Base-by-base conservation (phyloP, 2,329 filamentous ascomycete species). In the Calonectria multiphialidica region DNA sequence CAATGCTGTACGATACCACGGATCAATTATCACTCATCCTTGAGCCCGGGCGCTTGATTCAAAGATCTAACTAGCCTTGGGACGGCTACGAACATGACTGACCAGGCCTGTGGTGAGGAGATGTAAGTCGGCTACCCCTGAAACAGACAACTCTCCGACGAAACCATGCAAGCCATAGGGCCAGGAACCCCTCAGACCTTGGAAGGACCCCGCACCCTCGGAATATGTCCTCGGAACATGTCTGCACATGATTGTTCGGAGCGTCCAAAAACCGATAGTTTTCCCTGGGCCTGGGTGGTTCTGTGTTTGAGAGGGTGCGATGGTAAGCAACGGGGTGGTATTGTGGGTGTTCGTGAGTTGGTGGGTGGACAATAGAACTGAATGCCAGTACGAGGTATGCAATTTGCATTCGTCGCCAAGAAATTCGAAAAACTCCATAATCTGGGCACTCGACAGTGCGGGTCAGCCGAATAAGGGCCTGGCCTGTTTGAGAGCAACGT, bases 101-200 rank as follows among this genome's bases (percentile, higher is more conserved):
- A 23, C 53, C 13, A 40, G 33, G 53, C 25, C 53, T 12, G 25
- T 30, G 8, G 33, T 16, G n/a, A 61, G 28, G 45, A 4, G 37
- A 53, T n/a, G 28, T 33, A 21, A 55, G 28, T 23, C 30, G 63
- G 28, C 53, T 45, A 21, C 25, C 35, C 68, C 62, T 66, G 62
- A 71, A 71, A 71, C 62, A 71, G 62, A 50, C 53, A 70, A 37
- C 68, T 71, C 68, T 63, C 63, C 63, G 63, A 63, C 21, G 30
- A 37, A 47, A 63, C 68, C 44, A 53, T 45, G 45, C 45, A 55
- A 63, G 28, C 42, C 35, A 42, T 62, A 63, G 47, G 47, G 21
- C 37, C n/a, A 30, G 28, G 40, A 65, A 40, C 35, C 66, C 25
- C 25, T 33, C 66, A 47, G 49, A 21, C 21, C 25, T 44, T 33